Conservation (phyloP, 2,329 filamentous ascomycete genomes). For the Colletotrichum abscissum region DNA sequence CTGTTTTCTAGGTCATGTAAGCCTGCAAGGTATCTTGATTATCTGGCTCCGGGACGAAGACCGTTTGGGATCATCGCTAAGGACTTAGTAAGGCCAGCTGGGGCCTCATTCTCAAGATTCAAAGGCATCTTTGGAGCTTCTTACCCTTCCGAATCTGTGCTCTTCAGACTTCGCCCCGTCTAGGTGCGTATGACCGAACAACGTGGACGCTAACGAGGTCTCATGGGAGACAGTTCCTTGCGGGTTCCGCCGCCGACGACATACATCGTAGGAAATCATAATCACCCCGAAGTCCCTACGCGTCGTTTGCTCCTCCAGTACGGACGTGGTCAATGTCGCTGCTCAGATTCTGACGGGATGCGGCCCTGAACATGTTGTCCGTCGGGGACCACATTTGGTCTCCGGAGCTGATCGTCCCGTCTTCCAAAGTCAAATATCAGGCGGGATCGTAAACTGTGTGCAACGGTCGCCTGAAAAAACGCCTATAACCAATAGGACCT, state of each 20-base stretch:
- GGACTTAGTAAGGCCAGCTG: constrained; percentile 22
- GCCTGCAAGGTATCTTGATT: neutral
- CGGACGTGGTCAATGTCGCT: neutral
- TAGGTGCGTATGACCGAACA: neutral
- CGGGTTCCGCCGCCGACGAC: neutral
- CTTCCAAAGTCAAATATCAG: constrained; percentile 19
- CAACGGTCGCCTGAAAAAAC: neutral
- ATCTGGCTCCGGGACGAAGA: constrained; percentile 6
- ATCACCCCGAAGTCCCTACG: neutral
- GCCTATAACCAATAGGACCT: no score
- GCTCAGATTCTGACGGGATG: neutral
- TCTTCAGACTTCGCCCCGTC: neutral
- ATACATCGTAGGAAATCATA: neutral
- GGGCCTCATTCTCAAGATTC: neutral
- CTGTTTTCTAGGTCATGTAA: neutral
- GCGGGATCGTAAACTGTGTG: neutral
- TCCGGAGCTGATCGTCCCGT: neutral
- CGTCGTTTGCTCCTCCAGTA: neutral
- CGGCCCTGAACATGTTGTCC: neutral
- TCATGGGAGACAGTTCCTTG: neutral
- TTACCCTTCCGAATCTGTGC: no score
- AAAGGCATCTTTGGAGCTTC: no score
- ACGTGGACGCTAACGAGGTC: neutral
- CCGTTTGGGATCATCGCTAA: constrained; percentile 14
- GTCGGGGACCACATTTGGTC: neutral